These are phyloP conservation scores for Leishmania martiniquensis DNA, from an alignment of 208 protist species.

Conservation along the genomic window DNA sequence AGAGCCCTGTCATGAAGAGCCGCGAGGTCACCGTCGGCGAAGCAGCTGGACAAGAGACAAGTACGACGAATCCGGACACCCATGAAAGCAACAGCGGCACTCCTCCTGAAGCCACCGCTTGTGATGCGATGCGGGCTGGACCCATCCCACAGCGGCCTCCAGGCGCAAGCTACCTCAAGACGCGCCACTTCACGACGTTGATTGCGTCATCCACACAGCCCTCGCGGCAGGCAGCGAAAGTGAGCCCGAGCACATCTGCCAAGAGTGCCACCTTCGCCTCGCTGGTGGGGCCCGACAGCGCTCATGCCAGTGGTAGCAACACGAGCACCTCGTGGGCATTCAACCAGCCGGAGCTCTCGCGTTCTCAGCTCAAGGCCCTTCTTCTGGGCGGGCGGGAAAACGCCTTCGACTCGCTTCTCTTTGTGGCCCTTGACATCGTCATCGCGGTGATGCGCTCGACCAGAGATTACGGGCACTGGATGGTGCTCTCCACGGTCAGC, in stretches of 20 bases:
- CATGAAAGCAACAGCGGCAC: neutral
- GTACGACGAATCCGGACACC: neutral
- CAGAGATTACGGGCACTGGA: conserved; percentile 49
- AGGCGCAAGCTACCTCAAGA: conserved; percentile 24
- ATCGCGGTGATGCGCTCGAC: conserved; percentile 51
- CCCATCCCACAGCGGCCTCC: conserved; percentile 24
- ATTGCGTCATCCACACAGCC: neutral
- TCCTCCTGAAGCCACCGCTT: neutral
- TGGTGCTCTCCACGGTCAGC: conserved; percentile 53
- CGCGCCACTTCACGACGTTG: conserved; percentile 20
- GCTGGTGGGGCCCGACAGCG: neutral
- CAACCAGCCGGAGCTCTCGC: conserved; percentile 30
- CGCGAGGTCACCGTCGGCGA: neutral
- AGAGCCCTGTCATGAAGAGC: conserved; percentile 20
- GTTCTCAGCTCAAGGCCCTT: conserved; percentile 37
- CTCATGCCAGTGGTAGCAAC: neutral
- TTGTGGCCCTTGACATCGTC: conserved; percentile 62
- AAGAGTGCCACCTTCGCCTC: conserved; percentile 10
- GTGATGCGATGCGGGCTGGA: neutral
- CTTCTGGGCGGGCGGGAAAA: conserved; percentile 45
- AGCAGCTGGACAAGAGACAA: neutral
- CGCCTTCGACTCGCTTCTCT: conserved; percentile 60
- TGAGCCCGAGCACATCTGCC: neutral
- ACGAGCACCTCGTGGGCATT: conserved; percentile 31
- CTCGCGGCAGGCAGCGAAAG: neutral